These are phyloP conservation scores for Hypoxylon fragiforme DNA, from an alignment of 495 filamentous ascomycete genomes.

Conservation along the genomic window DNA sequence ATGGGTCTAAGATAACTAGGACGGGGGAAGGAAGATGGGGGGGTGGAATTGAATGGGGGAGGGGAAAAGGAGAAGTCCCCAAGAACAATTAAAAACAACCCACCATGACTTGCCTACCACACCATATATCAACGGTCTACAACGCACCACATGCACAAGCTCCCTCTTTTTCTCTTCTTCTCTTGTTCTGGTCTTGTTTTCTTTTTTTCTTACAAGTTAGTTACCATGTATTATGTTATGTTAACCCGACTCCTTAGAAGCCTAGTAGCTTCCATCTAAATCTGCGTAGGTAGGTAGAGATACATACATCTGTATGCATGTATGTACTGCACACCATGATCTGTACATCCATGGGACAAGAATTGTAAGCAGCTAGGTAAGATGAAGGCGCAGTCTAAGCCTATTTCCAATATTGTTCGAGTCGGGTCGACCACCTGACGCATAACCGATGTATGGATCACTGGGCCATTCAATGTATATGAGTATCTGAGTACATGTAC, in stretches of 20 bases:
- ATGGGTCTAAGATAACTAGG: constrained; percentile 18
- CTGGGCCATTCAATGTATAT: neutral
- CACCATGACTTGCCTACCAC: constrained; percentile 14
- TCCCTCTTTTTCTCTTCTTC: too few species aligned
- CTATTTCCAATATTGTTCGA: constrained; percentile 22
- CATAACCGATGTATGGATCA: constrained; percentile 4
- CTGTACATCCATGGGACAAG: neutral
- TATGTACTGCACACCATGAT: neutral
- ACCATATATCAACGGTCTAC: too few species aligned
- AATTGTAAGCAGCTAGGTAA: constrained; percentile 14
- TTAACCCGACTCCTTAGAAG: constrained; percentile 2
- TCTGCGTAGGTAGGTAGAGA: neutral
- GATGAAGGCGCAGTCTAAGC: constrained; percentile 23
- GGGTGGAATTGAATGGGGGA: constrained; percentile 16
- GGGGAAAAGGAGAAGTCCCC: neutral
- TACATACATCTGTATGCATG: neutral
- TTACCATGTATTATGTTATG: too few species aligned
- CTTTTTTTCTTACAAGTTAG: too few species aligned
- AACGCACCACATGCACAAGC: constrained; percentile 28
- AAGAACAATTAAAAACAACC: too few species aligned
- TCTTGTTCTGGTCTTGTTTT: too few species aligned
- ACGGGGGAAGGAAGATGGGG: constrained; percentile 4
- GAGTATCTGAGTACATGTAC: constrained; percentile 16
- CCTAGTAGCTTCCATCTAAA: constrained; percentile 8
- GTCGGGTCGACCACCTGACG: constrained; percentile 29